These are phyloP conservation scores for Lasiosphaeria miniovina DNA, from an alignment of 495 filamentous ascomycete genomes.

Conservation along the genomic window DNA sequence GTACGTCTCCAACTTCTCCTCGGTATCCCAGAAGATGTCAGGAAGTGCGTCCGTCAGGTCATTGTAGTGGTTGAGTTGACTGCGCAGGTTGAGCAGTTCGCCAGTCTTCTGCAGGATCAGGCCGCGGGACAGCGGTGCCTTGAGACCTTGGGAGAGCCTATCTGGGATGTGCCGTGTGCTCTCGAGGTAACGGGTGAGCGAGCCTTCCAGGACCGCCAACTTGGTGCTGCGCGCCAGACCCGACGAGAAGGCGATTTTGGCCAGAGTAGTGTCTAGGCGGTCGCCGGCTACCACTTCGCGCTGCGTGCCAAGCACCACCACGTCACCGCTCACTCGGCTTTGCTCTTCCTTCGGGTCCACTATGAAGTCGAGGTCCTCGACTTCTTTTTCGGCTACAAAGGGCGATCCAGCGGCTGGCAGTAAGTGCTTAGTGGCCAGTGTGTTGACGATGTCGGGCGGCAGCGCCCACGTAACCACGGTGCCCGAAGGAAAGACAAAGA, in stretches of 20 bases:
- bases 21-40: constrained; percentile 96
- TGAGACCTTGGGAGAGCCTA: constrained; percentile 52
- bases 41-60: constrained; percentile 94
- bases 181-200: constrained; percentile 79
- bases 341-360: constrained; percentile 72
- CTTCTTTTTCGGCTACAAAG: constrained; percentile 63
- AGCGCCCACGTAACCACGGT: constrained; percentile 92
- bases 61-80: constrained; percentile 93
- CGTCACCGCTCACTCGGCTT: constrained; percentile 80
- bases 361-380: constrained; percentile 85
- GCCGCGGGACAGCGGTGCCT: constrained; percentile 25
- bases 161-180: constrained; percentile 78
- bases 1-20: constrained; percentile 84
- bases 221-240: constrained; percentile 95
- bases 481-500: constrained; percentile 96
- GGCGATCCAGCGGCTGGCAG: constrained; percentile 73
- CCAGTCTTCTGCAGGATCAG: constrained; percentile 86
- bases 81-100: constrained; percentile 83
- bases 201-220: constrained; percentile 84
- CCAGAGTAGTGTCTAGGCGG: constrained; percentile 70
- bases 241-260: constrained; percentile 94
- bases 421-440: constrained; percentile 69
- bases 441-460: constrained; percentile 64
- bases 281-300: constrained; percentile 41
- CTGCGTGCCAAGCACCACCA: constrained; percentile 79